phyloP scores from a whole-genome alignment of 192 early-diverging fungal species.

The Coemansia sp. region DNA sequence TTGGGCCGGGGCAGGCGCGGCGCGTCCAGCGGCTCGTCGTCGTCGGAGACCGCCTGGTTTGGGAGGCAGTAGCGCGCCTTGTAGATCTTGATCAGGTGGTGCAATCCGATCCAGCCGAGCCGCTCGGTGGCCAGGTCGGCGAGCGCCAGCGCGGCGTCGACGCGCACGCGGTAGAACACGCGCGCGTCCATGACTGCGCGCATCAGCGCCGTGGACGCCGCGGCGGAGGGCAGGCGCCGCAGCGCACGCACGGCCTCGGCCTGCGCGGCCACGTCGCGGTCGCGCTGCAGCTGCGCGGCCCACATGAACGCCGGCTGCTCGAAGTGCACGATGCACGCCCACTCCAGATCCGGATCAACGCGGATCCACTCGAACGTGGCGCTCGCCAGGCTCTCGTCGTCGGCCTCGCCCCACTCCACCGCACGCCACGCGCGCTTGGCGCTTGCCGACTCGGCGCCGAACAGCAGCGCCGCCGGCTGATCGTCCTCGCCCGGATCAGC shows the following conservation, averaged over 20 bases:
- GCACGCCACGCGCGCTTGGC: slow-evolving; percentile 69
- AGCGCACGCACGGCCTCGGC: slow-evolving; percentile 76
- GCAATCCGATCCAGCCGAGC: slow-evolving; percentile 63
- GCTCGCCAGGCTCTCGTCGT: slow-evolving; percentile 61
- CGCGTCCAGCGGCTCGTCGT: slow-evolving; percentile 10
- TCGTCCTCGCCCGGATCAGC: slow-evolving; percentile 52
- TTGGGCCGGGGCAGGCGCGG: slow-evolving; percentile 74
- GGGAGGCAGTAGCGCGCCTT: slow-evolving; percentile 69
- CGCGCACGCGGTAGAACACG: slow-evolving; percentile 83
- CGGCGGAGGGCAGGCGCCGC: slow-evolving; percentile 55
- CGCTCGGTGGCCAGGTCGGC: slow-evolving; percentile 55
- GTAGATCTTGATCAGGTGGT: slow-evolving; percentile 71
- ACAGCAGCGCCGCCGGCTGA: slow-evolving; percentile 6
- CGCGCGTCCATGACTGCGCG: slow-evolving; percentile 71
- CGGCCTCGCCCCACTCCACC: slow-evolving; percentile 75
- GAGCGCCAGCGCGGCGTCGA: slow-evolving; percentile 71
- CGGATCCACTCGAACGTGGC: slow-evolving; percentile 93
- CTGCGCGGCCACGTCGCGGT: slow-evolving; percentile 88
- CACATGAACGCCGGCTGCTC: slow-evolving; percentile 94
- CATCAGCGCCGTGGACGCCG: slow-evolving; percentile 71
- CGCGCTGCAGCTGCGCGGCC: slow-evolving; percentile 84
- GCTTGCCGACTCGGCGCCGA: slow-evolving; percentile 56
- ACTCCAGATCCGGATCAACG: slow-evolving; percentile 89
- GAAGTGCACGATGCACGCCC: slow-evolving; percentile 83
- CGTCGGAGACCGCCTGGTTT: slow-evolving; percentile 1